phyloP scores from a whole-genome alignment of 371 early-diverging fungal species.

The Mucor circinelloides region DNA sequence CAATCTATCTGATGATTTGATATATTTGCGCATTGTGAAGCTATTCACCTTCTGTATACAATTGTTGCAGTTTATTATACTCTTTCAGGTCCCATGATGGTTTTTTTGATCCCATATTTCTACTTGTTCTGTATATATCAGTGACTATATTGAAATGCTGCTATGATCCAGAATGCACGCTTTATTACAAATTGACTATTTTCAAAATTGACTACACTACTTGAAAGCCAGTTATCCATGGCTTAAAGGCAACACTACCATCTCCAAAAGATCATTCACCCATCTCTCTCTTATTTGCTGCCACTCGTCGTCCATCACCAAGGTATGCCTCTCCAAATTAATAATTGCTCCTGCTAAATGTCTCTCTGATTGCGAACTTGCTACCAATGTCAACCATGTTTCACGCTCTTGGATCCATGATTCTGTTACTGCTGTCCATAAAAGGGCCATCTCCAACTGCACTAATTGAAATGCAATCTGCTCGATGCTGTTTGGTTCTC shows the following conservation, averaged over 20 bases:
- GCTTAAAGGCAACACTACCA: slow-evolving; percentile 46
- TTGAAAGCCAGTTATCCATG: slow-evolving; percentile 21
- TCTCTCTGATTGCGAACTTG: slow-evolving; percentile 43
- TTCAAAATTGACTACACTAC: too few relatives aligned
- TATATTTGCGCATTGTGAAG: too few relatives aligned
- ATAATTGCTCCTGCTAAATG: slow-evolving; percentile 52
- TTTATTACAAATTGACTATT: too few relatives aligned
- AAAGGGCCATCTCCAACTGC: slow-evolving; percentile 50
- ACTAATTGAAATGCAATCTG: slow-evolving; percentile 50
- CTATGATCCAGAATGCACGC: too few relatives aligned
- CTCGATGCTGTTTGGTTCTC: slow-evolving; percentile 43
- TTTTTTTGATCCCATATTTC: too few relatives aligned
- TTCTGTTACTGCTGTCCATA: slow-evolving; percentile 53
- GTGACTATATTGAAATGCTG: too few relatives aligned
- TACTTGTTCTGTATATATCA: too few relatives aligned
- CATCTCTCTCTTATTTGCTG: slow-evolving; percentile 34
- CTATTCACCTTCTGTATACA: too few relatives aligned
- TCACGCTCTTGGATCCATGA: slow-evolving; percentile 53
- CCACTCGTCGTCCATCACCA: slow-evolving; percentile 51
- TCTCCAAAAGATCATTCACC: slow-evolving; percentile 47
- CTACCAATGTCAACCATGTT: slow-evolving; percentile 51
- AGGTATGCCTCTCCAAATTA: slow-evolving; percentile 49
- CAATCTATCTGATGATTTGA: too few relatives aligned
- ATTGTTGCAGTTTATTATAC: too few relatives aligned
- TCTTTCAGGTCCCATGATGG: too few relatives aligned